A percentile compares a stretch with the other conserved stretches of the same genome.
phyloP scores from a whole-genome alignment of 2,329 filamentous ascomycete genomes.

The Talaromyces sp. region DNA sequence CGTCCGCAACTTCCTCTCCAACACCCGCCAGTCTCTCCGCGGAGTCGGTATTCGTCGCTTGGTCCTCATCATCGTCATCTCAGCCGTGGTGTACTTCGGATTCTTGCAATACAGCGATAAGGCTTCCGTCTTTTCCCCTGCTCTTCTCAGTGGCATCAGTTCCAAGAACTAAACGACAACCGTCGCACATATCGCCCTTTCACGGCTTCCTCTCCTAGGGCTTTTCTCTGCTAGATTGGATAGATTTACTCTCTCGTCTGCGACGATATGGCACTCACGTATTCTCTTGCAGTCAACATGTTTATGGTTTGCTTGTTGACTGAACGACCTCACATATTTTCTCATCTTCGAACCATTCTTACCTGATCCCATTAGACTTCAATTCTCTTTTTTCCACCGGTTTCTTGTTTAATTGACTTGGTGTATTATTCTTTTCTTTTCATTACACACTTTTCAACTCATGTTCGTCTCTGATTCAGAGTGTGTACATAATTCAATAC shows the following conservation, averaged over 20 bases:
- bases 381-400: not conserved
- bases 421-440: not conserved
- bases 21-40: not conserved
- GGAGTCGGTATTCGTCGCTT: slow-evolving; percentile 3
- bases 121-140: not conserved
- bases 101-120: slow-evolving; percentile 2
- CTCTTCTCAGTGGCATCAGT: not conserved
- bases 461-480: not conserved
- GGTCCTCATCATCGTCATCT: not conserved
- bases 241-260: slow-evolving; percentile 1
- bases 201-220: not conserved
- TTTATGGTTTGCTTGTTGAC: slow-evolving; percentile 3
- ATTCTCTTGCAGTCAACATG: slow-evolving; percentile 1
- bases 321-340: not conserved
- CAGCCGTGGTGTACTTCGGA: not conserved
- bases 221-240: not conserved
- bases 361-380: slow-evolving; percentile 7
- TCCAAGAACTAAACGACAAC: slow-evolving; percentile 3
- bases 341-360: not conserved
- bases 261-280: slow-evolving; percentile 5
- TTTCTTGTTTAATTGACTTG: not conserved
- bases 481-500: slow-evolving; percentile 3
- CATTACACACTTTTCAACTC: not conserved
- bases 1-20: not conserved
- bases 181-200: not conserved